Base-by-base conservation (phyloP, 2,329 filamentous ascomycete genomes). In the Phyllosticta citriasiana region DNA sequence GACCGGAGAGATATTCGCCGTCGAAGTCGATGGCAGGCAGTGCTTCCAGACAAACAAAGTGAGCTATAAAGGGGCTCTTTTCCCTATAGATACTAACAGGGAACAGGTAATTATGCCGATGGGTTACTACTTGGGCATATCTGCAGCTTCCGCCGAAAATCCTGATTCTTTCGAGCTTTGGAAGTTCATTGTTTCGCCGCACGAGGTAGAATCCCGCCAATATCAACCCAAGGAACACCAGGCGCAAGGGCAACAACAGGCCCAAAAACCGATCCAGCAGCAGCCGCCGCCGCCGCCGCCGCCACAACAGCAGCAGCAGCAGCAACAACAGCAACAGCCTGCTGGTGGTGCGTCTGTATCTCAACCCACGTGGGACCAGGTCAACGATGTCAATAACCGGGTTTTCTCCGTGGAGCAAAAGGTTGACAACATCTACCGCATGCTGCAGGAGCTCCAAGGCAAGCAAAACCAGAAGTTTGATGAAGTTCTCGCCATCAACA, bases 121-220 rank as follows among this genome's bases (percentile, higher is more conserved):
- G 1, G 89, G 89, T 66, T 95, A 97, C 78, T 83, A 84, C 72
- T 89, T 96, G 66, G 94, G 94, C 68, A 78, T 99, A 67, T 91
- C 88, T 12, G 94, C 93, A 52, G 89, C 90, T 16, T 93, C 90
- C 2, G 89, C 90, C 30, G 93, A 97, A 66, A 92, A 86, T 68
- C 91, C 94, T 0, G 94, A 99, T 76, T 96, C 91, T 4, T 96
- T 97, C 69, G 94, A 99, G 75, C 75, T 96, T 66, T 94, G 92
- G 80, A 95, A 93, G 72, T 83, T 97, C 71, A 81, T 88, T 40
- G 84, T 94, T 57, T 84, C 86, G 70, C 86, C 68, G 64, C 76
- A 71, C n/a, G 73, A 72, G 63, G 65, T 72, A 1, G 27, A 30
- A 30, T 30, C 27, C 27, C 61, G 71, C 25, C 55, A 30, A 26